Percentiles rank a stretch among this genome's conserved stretches.
These are phyloP conservation scores for Plectosphaerella cucumerina DNA, from an alignment of 2,329 filamentous ascomycete species.

Conservation along the genomic window DNA sequence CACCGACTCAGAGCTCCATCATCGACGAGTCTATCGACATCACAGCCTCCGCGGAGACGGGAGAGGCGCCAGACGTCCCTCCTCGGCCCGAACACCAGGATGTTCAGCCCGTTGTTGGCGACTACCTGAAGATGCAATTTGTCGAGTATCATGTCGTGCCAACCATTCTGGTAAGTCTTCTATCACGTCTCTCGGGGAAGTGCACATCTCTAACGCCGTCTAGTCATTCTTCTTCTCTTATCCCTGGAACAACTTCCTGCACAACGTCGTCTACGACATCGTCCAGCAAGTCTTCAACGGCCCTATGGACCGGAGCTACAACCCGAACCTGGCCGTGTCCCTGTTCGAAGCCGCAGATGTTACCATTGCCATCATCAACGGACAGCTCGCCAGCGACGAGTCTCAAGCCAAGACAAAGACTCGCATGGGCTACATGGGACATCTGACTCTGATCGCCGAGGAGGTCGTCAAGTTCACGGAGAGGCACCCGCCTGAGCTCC, in stretches of 20 bases:
- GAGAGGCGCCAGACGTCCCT: conserved; percentile 12
- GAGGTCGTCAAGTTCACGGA: conserved; percentile 99
- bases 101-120: conserved; percentile 76
- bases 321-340: conserved; percentile 83
- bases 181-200: neutral
- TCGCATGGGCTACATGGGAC: conserved; percentile 96
- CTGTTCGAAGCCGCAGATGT: conserved; percentile 89
- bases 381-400: conserved; percentile 81
- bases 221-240: conserved; percentile 98
- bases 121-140: conserved; percentile 93
- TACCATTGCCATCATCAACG: conserved; percentile 86
- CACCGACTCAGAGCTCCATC: neutral
- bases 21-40: no score
- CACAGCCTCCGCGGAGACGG: no score
- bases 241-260: conserved; percentile 98
- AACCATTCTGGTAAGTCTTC: conserved; percentile 74
- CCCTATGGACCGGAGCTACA: conserved; percentile 93
- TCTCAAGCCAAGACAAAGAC: conserved; percentile 81
- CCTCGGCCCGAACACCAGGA: conserved; percentile 11
- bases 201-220: neutral
- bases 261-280: conserved; percentile 98
- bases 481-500: conserved; percentile 80
- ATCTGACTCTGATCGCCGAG: conserved; percentile 93
- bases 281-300: conserved; percentile 99
- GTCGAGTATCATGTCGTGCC: conserved; percentile 92